Base-by-base conservation (phyloP, 768 basidiomycete species). In the Naganishia vaughanmartiniae region DNA sequence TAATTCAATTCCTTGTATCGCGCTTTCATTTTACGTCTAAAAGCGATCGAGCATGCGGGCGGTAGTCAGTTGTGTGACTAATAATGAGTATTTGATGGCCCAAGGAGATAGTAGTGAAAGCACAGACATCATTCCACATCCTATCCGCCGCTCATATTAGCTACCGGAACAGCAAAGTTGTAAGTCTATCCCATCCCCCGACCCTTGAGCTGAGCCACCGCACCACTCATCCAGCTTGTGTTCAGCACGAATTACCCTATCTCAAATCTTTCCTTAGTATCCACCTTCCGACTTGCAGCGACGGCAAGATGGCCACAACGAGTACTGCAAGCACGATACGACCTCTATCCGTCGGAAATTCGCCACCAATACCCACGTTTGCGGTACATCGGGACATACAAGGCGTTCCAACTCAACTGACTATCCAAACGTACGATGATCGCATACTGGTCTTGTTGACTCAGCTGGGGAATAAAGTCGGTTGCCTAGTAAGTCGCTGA, bases 371-470 rank as follows among this genome's bases (percentile, higher is more conserved):
- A 65, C 82, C 85, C 34, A 82, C 85, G 24, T 84, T 84, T 19
- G 88, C 89, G 70, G 80, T 84, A 28, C 84, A 85, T 11, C 83
- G 85, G 46, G 77, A 84, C 5, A 75, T 93, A 14, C 78, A 86
- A 54, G 89, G 87, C 15, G 81, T 84, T 15, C 81, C 78, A 21
- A 96, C 92, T 1, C 88, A 94, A 67, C 82, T 96, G 19, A 74
- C 93, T 54, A 78, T 94, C 9, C 92, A 96, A 76, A 83, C 84
- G 0, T 98, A 87, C 78, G 85, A 86, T 66, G 94, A 97, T 82
- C 86, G 92, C 30, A 83, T 87, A 15, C 83, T 98, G 24, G 88
- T 96, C n/a, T 84, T 96, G 28, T 85, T 97, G 66, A 93, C 92
- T 0, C 94, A 98, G 80, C 79, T 92, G 72, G 90, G 91, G 28